Conservation (phyloP, 176 grass and related monocot species). For the Pharus latifolius region DNA sequence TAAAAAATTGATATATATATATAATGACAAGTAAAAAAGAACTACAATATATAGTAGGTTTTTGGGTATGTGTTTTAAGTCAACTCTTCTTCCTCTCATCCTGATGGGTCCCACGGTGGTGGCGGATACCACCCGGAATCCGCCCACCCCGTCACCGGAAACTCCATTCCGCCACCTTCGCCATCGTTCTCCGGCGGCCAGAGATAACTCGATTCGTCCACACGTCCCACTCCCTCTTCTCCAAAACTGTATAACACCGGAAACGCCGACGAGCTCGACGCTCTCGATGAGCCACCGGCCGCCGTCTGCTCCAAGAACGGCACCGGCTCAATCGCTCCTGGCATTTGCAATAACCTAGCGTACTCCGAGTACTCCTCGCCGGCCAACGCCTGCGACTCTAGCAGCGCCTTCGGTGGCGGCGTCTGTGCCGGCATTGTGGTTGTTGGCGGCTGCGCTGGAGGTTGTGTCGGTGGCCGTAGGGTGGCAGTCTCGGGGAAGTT, state of each 20-base stretch:
- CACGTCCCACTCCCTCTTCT: not conserved
- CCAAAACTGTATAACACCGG: constrained; percentile 5
- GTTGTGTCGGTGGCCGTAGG: not conserved
- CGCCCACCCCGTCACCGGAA: not conserved
- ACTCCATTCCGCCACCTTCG: not conserved
- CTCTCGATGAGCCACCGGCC: not conserved
- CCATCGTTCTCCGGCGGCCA: not conserved
- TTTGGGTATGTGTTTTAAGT: too few relatives aligned
- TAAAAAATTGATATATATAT: too few relatives aligned
- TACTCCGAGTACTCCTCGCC: constrained; percentile 11
- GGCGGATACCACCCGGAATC: constrained; percentile 5
- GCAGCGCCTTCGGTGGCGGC: constrained; percentile 12
- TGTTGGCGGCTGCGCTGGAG: not conserved
- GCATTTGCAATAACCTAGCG: constrained; percentile 5
- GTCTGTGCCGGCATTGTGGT: not conserved
- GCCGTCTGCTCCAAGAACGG: not conserved
- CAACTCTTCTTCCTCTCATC: too few relatives aligned
- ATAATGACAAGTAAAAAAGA: too few relatives aligned
- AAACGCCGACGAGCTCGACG: not conserved
- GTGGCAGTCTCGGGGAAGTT: constrained; percentile 52
- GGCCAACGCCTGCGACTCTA: constrained; percentile 11
- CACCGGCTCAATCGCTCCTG: too few relatives aligned
- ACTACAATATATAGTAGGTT: too few relatives aligned
- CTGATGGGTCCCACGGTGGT: not conserved
- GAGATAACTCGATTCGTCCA: not conserved